Percentiles rank a stretch among this genome's conserved stretches.
phyloP scores from a whole-genome alignment of 495 filamentous ascomycete species.

The Rhypophila decipiens region DNA sequence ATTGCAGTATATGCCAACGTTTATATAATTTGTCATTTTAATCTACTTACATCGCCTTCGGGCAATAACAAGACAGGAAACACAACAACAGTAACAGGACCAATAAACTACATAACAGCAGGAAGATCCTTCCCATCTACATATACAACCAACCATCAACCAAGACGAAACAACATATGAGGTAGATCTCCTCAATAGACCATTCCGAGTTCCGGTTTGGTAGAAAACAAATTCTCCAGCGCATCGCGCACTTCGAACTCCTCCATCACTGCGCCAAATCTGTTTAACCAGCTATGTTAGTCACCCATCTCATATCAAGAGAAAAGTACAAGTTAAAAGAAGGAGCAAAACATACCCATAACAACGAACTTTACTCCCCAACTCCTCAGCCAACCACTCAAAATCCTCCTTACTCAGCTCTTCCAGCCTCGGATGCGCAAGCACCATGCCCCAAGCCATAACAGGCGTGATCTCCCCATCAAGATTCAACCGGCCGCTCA shows the following conservation, averaged over 20 bases:
- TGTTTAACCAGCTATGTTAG: slow-evolving; percentile 19
- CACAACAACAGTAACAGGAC: background rate
- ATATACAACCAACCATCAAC: no score
- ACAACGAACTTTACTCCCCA: slow-evolving; percentile 78
- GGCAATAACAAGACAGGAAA: no score
- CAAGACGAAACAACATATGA: no score
- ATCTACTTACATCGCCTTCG: no score
- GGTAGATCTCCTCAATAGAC: no score
- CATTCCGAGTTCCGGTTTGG: slow-evolving; percentile 46
- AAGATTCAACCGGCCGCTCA: slow-evolving; percentile 75
- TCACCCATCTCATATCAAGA: background rate
- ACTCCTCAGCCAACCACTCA: slow-evolving; percentile 60
- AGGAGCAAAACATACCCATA: slow-evolving; percentile 67
- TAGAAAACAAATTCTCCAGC: slow-evolving; percentile 63
- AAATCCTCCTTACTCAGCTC: slow-evolving; percentile 65
- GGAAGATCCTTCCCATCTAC: no score
- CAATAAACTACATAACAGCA: background rate
- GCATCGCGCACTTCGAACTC: slow-evolving; percentile 91
- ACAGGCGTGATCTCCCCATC: slow-evolving; percentile 96
- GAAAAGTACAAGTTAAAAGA: background rate
- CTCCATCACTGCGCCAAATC: slow-evolving; percentile 79
- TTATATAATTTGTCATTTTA: no score
- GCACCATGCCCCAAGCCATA: slow-evolving; percentile 84
- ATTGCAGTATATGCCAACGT: no score
- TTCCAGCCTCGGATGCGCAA: slow-evolving; percentile 59